A percentile compares a stretch with the other conserved stretches of the same genome.
Conservation (phyloP, 2,329 filamentous ascomycete genomes). For the Arthrobotrys megalospora region DNA sequence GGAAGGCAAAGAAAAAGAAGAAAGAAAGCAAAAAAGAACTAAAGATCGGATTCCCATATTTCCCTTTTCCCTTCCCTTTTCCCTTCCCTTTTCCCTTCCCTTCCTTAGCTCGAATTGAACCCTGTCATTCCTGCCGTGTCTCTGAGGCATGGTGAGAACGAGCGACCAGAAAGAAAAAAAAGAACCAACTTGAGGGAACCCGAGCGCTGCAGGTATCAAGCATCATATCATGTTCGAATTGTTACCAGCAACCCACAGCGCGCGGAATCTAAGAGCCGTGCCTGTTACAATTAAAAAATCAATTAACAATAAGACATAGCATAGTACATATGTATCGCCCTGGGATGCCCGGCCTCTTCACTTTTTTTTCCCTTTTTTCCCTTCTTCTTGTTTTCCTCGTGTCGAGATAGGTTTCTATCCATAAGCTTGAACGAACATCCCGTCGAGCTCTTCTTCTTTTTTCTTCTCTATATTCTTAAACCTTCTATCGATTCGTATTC, state of each 20-base stretch:
- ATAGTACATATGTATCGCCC: not conserved
- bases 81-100: not conserved
- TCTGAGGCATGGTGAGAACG: constrained; percentile 37
- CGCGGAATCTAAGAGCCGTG: constrained; percentile 9
- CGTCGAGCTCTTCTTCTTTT: constrained; percentile 3
- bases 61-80: not conserved
- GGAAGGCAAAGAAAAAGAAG: not conserved
- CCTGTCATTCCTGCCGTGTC: constrained; percentile 59
- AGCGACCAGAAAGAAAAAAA: constrained; percentile 7
- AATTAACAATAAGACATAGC: not conserved
- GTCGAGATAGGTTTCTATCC: not conserved
- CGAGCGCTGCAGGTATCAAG: constrained; percentile 29
- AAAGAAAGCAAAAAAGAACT: not conserved
- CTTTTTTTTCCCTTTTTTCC: not conserved
- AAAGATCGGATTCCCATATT: constrained; percentile 10
- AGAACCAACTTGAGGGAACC: not conserved
- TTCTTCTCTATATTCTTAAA: not conserved
- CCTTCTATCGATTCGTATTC: not conserved
- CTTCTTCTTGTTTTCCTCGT: constrained; percentile 7
- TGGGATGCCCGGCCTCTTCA: not conserved
- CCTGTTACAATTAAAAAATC: not conserved
- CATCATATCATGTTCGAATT: not conserved
- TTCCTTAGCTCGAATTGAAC: constrained; percentile 2
- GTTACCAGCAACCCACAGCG: not conserved
- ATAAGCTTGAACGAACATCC: not conserved